Evolutionary conservation across 345 rosid genomes (phyloP).

Genomic region (Lepidium africanum): DNA sequence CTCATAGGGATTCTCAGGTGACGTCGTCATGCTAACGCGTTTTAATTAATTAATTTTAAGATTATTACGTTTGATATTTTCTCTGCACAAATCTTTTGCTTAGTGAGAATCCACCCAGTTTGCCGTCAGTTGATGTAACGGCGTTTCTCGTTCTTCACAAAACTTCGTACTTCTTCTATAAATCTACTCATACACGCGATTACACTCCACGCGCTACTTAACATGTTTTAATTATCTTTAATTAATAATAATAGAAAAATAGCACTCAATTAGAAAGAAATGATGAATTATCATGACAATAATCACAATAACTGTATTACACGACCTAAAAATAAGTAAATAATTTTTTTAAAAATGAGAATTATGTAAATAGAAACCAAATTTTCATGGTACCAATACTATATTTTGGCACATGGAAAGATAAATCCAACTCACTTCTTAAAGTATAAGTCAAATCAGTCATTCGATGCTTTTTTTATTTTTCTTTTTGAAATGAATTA

Average conservation of each 20-base stretch:
- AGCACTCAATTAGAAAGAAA: not conserved
- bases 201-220: not conserved
- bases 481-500: not conserved
- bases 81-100: slow-evolving; percentile 33
- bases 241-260: not conserved
- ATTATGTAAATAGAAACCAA: slow-evolving; percentile 21
- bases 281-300: not conserved
- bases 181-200: not conserved
- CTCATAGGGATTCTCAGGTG: slow-evolving; percentile 22
- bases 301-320: not conserved
- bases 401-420: slow-evolving; percentile 18
- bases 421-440: slow-evolving; percentile 21
- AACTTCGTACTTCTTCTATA: slow-evolving; percentile 14
- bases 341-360: not conserved
- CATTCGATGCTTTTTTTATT: slow-evolving; percentile 20
- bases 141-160: slow-evolving; percentile 31
- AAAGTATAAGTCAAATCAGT: slow-evolving; percentile 31
- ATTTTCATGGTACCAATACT: slow-evolving; percentile 27
- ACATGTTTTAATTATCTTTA: not conserved
- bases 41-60: not conserved
- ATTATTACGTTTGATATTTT: slow-evolving; percentile 17
- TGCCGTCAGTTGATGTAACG: slow-evolving; percentile 33
- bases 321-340: not conserved
- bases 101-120: slow-evolving; percentile 19
- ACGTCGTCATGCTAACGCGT: slow-evolving; percentile 33